A percentile compares a stretch with the other conserved stretches of the same genome.
Conservation (phyloP, 352 stramenopile genomes). For the Pythium sp. region DNA sequence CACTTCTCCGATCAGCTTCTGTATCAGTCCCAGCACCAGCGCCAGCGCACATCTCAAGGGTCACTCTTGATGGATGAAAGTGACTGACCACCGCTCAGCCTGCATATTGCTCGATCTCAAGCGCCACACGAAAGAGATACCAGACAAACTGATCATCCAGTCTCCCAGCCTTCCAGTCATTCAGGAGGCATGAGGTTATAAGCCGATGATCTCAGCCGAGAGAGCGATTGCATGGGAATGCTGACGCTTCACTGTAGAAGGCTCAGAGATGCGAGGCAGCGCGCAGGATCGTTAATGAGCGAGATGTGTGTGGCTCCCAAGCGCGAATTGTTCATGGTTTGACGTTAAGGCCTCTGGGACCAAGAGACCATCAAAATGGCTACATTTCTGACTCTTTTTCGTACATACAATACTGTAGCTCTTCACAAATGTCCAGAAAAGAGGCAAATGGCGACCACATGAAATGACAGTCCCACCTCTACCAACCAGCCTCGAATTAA, state of each 20-base stretch:
- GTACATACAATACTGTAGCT: not conserved
- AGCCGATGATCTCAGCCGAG: not conserved
- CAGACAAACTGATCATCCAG: no score
- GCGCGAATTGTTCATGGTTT: not conserved
- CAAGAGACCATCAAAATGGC: not conserved
- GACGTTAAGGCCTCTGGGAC: not conserved
- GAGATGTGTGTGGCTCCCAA: not conserved
- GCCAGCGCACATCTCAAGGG: no score
- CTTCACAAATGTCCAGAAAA: not conserved
- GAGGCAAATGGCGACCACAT: not conserved
- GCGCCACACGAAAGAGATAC: not conserved
- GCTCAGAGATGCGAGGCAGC: not conserved
- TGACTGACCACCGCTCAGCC: no score
- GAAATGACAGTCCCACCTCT: not conserved
- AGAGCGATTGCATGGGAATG: not conserved
- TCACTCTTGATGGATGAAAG: no score
- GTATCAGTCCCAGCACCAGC: no score
- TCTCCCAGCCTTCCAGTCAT: no score
- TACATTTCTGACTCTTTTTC: not conserved
- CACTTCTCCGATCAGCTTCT: no score
- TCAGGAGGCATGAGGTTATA: not conserved
- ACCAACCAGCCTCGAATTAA: not conserved
- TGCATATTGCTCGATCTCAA: no score
- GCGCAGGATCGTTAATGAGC: not conserved
- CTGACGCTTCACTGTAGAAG: not conserved